Conservation (phyloP, 2,329 filamentous ascomycete species). For the Lachnellula arida region DNA sequence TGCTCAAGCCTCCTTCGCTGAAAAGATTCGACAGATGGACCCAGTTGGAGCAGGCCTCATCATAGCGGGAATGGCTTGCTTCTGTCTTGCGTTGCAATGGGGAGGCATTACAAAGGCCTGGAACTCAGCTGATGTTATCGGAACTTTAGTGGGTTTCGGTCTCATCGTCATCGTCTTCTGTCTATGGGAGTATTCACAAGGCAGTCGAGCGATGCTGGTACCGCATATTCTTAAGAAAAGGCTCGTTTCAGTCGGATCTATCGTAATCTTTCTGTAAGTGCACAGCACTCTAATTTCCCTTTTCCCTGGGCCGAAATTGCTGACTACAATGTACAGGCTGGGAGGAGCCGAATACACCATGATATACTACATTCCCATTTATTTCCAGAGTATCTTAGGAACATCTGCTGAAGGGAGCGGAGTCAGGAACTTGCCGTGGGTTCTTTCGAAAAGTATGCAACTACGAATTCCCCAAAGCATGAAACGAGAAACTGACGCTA, state of each 20-base stretch:
- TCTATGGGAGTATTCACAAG: slow-evolving; percentile 34
- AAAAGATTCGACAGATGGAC: slow-evolving; percentile 45
- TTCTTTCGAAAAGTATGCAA: neutral
- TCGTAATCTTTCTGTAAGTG: slow-evolving; percentile 3
- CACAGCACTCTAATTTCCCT: neutral
- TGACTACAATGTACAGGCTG: too few species aligned
- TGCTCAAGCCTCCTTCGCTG: slow-evolving; percentile 29
- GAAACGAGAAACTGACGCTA: slow-evolving; percentile 24
- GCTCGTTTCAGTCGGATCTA: neutral
- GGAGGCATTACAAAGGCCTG: slow-evolving; percentile 39
- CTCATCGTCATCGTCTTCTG: slow-evolving; percentile 29
- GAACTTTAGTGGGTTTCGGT: slow-evolving; percentile 35
- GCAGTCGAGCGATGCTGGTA: slow-evolving; percentile 26
- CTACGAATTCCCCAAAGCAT: too few species aligned
- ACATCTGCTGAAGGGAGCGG: slow-evolving; percentile 32
- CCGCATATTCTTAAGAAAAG: neutral
- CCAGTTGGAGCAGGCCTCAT: slow-evolving; percentile 39
- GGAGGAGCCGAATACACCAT: neutral
- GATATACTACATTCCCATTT: neutral
- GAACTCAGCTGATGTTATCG: slow-evolving; percentile 36
- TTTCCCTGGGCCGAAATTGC: too few species aligned
- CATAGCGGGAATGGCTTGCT: slow-evolving; percentile 38
- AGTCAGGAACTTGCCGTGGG: slow-evolving; percentile 16
- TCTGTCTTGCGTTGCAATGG: slow-evolving; percentile 41
- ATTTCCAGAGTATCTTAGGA: slow-evolving; percentile 30